These are phyloP conservation scores for Acanthochlamys bracteata DNA, from an alignment of 106 monocot species.

Conservation along the genomic window DNA sequence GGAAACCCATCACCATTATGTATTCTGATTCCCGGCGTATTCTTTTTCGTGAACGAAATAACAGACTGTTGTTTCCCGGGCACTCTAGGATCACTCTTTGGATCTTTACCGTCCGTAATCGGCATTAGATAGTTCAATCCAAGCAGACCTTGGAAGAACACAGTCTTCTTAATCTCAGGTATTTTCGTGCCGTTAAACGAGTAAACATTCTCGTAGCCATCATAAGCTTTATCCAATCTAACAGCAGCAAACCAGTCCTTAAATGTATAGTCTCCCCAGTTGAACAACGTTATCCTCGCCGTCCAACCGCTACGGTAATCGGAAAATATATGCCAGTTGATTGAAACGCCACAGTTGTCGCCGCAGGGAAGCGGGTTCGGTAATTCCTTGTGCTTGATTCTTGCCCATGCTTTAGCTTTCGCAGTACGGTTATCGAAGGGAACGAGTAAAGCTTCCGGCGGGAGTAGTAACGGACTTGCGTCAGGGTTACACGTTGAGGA, in stretches of 20 bases:
- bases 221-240: conserved; percentile 15
- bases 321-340: conserved; percentile 67
- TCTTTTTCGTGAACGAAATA: conserved; percentile 56
- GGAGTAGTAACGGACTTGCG: conserved; percentile 44
- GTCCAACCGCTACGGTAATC: conserved; percentile 59
- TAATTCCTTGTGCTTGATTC: conserved; percentile 41
- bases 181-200: conserved; percentile 81
- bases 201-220: conserved; percentile 35
- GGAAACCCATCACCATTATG: conserved; percentile 74
- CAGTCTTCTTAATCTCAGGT: conserved; percentile 23
- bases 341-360: conserved; percentile 64
- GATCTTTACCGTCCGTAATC: conserved; percentile 27
- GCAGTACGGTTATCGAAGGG: conserved; percentile 56
- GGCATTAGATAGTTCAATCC: conserved; percentile 54
- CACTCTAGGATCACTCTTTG: conserved; percentile 21
- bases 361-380: conserved; percentile 32
- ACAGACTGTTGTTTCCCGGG: conserved; percentile 77
- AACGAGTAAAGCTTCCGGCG: conserved; percentile 64
- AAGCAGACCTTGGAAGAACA: conserved; percentile 52
- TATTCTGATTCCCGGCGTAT: conserved; percentile 39
- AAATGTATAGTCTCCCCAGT: conserved; percentile 62
- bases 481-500: conserved; percentile 40
- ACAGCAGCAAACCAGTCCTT: conserved; percentile 65
- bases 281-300: conserved; percentile 68
- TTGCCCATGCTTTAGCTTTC: conserved; percentile 64